phyloP scores from a whole-genome alignment of 805 yeast genomes.

The Yarrowia deformans region DNA sequence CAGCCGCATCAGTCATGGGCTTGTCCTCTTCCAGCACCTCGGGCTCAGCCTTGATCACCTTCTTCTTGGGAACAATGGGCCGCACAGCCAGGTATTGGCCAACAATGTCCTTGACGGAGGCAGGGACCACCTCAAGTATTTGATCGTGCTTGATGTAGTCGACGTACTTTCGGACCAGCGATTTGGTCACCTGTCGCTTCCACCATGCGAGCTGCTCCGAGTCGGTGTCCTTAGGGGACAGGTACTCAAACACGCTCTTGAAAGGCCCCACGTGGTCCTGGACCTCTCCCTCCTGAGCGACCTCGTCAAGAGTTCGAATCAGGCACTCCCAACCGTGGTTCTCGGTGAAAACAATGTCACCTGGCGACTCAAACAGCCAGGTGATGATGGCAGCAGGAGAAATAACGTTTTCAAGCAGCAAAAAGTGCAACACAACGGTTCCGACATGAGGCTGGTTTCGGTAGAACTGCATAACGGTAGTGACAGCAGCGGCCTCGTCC shows the following conservation, averaged over 20 bases:
- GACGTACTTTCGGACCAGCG: constrained; percentile 25
- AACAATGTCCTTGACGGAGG: background rate
- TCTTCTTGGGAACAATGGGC: constrained; percentile 16
- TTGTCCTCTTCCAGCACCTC: background rate
- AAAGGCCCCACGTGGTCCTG: constrained; percentile 19
- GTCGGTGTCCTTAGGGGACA: background rate
- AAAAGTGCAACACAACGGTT: constrained; percentile 61
- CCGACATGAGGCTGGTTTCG: constrained; percentile 69
- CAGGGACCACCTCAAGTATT: constrained; percentile 7
- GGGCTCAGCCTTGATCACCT: background rate
- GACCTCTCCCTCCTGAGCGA: constrained; percentile 6
- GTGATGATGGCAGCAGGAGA: constrained; percentile 54
- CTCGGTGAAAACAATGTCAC: constrained; percentile 49
- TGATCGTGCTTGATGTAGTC: constrained; percentile 12
- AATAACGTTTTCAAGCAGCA: constrained; percentile 58
- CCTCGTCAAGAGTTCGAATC: constrained; percentile 32
- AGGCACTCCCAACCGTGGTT: constrained; percentile 48
- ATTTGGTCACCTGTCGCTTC: constrained; percentile 31
- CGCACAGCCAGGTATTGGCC: constrained; percentile 6
- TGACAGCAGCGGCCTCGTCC: constrained; percentile 56
- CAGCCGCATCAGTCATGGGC: constrained; percentile 4
- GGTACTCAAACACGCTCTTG: constrained; percentile 13
- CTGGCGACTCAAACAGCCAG: constrained; percentile 47
- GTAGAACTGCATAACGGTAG: constrained; percentile 70
- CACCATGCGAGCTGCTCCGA: constrained; percentile 41